Conservation (phyloP, 768 basidiomycete genomes). For the Boletales sp. region DNA sequence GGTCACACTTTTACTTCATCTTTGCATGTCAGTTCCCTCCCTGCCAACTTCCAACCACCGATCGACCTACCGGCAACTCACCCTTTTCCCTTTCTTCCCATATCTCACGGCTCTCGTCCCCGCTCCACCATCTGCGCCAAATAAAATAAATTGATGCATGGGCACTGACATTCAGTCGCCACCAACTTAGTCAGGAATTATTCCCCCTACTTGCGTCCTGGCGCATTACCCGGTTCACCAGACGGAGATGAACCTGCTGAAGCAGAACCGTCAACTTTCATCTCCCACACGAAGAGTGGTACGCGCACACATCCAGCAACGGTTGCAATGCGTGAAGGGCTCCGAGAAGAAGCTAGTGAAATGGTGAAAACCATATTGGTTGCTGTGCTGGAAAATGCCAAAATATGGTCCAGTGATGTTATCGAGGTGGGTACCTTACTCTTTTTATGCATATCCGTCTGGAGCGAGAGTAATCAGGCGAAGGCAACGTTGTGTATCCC, state of each 20-base stretch:
- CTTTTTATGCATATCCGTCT: conserved; percentile 3
- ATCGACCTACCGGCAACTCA: conserved; percentile 22
- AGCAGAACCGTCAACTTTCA: conserved; percentile 1
- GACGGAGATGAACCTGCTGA: conserved; percentile 4
- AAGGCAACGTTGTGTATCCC: conserved; percentile 52
- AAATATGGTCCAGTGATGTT: conserved; percentile 65
- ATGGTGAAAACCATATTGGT: conserved; percentile 64
- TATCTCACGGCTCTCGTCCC: conserved; percentile 31
- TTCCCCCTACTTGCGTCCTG: conserved; percentile 69
- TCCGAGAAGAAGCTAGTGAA: conserved; percentile 62
- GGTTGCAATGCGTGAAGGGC: conserved; percentile 59
- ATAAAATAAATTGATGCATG: conserved; percentile 29
- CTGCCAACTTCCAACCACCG: conserved; percentile 26
- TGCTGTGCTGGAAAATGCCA: conserved; percentile 22
- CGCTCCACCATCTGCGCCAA: conserved; percentile 20
- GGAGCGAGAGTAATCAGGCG: not conserved
- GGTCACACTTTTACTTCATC: conserved; percentile 16
- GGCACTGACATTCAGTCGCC: conserved; percentile 78
- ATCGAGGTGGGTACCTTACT: conserved; percentile 21
- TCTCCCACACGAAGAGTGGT: conserved; percentile 43
- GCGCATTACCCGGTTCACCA: conserved; percentile 14
- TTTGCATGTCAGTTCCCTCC: conserved; percentile 15
- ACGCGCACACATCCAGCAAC: conserved; percentile 62
- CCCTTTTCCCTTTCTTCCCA: conserved; percentile 24
- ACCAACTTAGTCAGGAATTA: conserved; percentile 90